Percentiles rank a stretch among this genome's conserved stretches.
These are phyloP conservation scores for Cadophora sp. DNA, from an alignment of 2,329 filamentous ascomycete genomes.

Conservation along the genomic window DNA sequence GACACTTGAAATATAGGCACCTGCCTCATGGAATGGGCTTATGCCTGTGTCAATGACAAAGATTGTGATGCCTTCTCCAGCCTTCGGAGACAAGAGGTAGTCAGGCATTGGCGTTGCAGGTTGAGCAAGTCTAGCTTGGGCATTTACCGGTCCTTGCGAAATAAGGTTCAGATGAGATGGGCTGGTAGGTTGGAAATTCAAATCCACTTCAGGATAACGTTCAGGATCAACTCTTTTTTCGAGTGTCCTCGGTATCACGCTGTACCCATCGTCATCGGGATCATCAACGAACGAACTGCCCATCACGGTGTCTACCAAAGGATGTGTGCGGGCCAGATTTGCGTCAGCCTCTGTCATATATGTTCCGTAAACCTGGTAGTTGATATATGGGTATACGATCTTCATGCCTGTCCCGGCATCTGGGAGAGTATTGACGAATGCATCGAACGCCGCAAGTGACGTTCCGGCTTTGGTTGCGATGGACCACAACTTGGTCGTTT, in stretches of 20 bases:
- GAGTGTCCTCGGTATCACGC: not conserved
- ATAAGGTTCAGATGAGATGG: not conserved
- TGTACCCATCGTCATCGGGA: not conserved
- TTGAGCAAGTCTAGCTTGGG: not conserved
- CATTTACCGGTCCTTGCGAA: not conserved
- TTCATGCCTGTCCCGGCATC: not conserved
- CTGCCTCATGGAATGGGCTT: constrained; percentile 9
- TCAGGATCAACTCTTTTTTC: not conserved
- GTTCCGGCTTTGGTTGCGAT: not conserved
- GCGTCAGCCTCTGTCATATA: not conserved
- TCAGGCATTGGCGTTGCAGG: not conserved
- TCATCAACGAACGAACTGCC: not conserved
- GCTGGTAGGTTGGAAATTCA: not conserved
- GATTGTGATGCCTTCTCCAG: constrained; percentile 15
- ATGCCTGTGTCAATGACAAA: constrained; percentile 21
- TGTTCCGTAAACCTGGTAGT: not conserved
- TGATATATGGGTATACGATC: not conserved
- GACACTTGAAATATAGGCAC: not conserved
- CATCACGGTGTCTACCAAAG: not conserved
- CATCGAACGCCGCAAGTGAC: not conserved
- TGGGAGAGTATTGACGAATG: not conserved
- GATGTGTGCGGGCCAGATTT: not conserved
- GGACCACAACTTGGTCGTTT: not conserved
- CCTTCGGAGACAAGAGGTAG: constrained; percentile 1
- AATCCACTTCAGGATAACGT: not conserved